Evolutionary conservation across 305 asterid species (phyloP), one percentile per base, ranked within the genome.

Genomic region (Fraxinus floribunda): DNA sequence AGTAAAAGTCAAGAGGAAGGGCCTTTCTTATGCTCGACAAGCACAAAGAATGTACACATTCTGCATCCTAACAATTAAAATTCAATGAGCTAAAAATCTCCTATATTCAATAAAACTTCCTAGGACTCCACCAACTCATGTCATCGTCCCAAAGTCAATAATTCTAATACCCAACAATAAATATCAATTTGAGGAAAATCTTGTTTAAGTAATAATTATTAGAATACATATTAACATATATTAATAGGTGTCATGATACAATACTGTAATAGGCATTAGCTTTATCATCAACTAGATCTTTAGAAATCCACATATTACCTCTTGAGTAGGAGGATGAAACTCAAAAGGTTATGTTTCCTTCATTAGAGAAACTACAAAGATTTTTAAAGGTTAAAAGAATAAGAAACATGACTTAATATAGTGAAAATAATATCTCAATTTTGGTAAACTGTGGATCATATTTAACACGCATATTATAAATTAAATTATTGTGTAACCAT

Each of bases 291-390:
- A 11, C 39, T 68, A 68, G 75, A 62, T 62, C 71, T 22, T 62
- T 62, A 62, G 18, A 26, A 68, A 26, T 68, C 39, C 39, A 68
- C 13, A 30, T 68, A 68, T 68, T 68, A 68, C 75, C 35, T 68
- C 75, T 26, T 66, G 18, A 9, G 75, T 68, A 4, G 39, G 75
- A 26, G 7, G 18, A 10, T 66, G 18, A 66, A 13, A 16, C 38
- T 26, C 74, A 68, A 30, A 68, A 68, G n/a, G 39, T 68, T 68
- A 30, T 68, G 75, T 68, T 68, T 68, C 39, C 75, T 68, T 68
- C 71, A 68, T 29, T 68, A 30, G 75, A 68, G 38, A 68, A 68
- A 68, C 4, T 26, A 68, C 30, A 30, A 11, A 13, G 20, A 66
- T 29, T 68, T 29, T 68, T 22, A 62, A 68, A 68, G 39, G 39